Percentiles rank a stretch among this genome's conserved stretches.
These are phyloP conservation scores for Lecanicillium sp. DNA, from an alignment of 2,329 filamentous ascomycete species.

Conservation along the genomic window DNA sequence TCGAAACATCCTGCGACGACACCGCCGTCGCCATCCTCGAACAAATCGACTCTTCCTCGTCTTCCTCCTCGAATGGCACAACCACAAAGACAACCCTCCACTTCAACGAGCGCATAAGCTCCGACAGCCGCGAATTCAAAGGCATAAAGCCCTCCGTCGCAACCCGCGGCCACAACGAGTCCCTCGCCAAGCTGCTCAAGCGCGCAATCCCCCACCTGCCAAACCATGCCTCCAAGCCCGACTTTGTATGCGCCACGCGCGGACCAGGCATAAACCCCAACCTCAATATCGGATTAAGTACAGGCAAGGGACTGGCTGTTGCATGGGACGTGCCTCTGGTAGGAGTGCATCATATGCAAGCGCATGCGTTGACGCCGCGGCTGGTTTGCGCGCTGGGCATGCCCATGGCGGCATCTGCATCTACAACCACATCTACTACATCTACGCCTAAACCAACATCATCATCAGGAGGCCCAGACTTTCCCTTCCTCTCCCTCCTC, in stretches of 20 bases:
- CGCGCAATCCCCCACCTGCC: constrained; percentile 51
- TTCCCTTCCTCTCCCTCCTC: constrained; percentile 82
- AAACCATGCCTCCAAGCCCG: constrained; percentile 34
- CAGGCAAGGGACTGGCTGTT: constrained; percentile 77
- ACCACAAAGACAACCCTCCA: constrained; percentile 48
- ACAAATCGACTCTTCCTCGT: constrained; percentile 28
- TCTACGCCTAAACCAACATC: not conserved
- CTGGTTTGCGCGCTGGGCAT: constrained; percentile 56
- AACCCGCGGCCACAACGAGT: constrained; percentile 64
- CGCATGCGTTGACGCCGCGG: constrained; percentile 81
- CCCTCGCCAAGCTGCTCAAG: constrained; percentile 59
- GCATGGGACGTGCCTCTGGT: constrained; percentile 78
- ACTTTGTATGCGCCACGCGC: constrained; percentile 83
- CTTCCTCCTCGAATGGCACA: not conserved
- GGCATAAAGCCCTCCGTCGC: constrained; percentile 77
- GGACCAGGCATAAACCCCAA: constrained; percentile 84
- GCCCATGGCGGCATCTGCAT: constrained; percentile 10
- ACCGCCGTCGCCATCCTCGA: constrained; percentile 80
- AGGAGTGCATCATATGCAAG: constrained; percentile 95
- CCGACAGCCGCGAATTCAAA: constrained; percentile 63
- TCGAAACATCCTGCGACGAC: constrained; percentile 87
- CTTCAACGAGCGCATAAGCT: constrained; percentile 75
- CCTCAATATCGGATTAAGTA: constrained; percentile 68
- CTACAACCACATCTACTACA: constrained; percentile 3
- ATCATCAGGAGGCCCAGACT: constrained; percentile 37